Evolutionary conservation across 768 basidiomycete genomes (phyloP), one percentile per base, ranked within the genome.

Genomic region (Rhodotorula diobovata): DNA sequence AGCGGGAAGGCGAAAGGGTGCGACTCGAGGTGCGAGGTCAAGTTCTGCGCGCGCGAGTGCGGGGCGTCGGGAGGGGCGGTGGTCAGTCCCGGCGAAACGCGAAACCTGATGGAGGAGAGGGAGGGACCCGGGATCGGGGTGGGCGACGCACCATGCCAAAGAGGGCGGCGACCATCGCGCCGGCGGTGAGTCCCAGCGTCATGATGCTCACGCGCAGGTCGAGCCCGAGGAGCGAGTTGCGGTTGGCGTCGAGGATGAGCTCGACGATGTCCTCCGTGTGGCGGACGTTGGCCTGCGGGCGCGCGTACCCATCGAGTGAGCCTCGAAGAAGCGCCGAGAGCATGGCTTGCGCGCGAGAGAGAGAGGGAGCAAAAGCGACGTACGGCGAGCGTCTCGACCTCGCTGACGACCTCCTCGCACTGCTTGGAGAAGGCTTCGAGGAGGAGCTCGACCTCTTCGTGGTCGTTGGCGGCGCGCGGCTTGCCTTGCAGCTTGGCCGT

Each of bases 241-340:
- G 89, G 82, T 96, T 96, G 59, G 93, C 90, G 80, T 98, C 95
- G 51, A 98, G 84, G 77, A 97, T 93, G 69, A 98, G 85, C 80
- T 98, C 95, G 4, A 95, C 91, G 63, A 98, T 97, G 81, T 98
- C 95, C 83, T 97, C 95, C 0, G 95, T 98, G 21, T 93, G 93
- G 81, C 93, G 90, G 50, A 98, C 91, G 79, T 98, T 97, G 65
- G 85, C 86, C 92, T 92, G 73, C 57, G 34, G 39, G 5, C 25
- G 21, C 6, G 12, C 48, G 21, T n/a, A 50, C 21, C 4, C 4
- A 12, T 23, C 12, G 28, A 16, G 11, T n/a, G n/a, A n/a, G n/a
- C 48, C 5, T n/a, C 23, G 48, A 11, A 7, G 51, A n/a, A 23
- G 50, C 16, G 25, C 14, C 8, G 28, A n/a, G 15, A 30, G n/a